Conservation (phyloP, 495 filamentous ascomycete genomes). For the Viridothelium virens region DNA sequence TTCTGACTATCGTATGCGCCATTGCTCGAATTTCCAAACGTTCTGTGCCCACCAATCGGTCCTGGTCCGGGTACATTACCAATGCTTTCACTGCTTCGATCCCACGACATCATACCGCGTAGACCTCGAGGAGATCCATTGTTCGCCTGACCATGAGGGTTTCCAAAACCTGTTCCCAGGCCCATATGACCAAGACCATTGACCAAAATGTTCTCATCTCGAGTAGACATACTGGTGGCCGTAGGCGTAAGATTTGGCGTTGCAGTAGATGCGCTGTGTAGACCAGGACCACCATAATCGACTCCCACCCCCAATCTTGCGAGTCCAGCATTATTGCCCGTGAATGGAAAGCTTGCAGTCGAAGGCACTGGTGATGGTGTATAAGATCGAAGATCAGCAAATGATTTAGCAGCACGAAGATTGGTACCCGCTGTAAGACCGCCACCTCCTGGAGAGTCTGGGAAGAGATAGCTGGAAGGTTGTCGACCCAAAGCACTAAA, state of each 20-base stretch:
- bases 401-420: slow-evolving; percentile 92
- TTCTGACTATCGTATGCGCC: slow-evolving; percentile 53
- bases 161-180: slow-evolving; percentile 53
- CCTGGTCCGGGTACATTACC: slow-evolving; percentile 45
- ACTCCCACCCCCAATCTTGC: slow-evolving; percentile 34
- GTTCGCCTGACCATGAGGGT: slow-evolving; percentile 24
- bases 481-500: slow-evolving; percentile 71
- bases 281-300: slow-evolving; percentile 36
- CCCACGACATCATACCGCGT: slow-evolving; percentile 60
- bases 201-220: slow-evolving; percentile 59
- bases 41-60: slow-evolving; percentile 80
- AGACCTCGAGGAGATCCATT: slow-evolving; percentile 52
- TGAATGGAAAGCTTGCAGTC: slow-evolving; percentile 75
- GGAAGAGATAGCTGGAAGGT: slow-evolving; percentile 63
- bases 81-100: slow-evolving; percentile 48
- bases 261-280: slow-evolving; percentile 54
- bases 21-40: slow-evolving; percentile 60
- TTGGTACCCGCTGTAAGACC: slow-evolving; percentile 55
- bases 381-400: slow-evolving; percentile 89
- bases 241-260: slow-evolving; percentile 66
- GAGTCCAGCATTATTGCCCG: slow-evolving; percentile 50
- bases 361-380: slow-evolving; percentile 90
- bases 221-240: slow-evolving; percentile 55
- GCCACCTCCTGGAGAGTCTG: slow-evolving; percentile 66
- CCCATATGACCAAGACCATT: slow-evolving; percentile 60